Percentiles rank a stretch among this genome's conserved stretches.
These are phyloP conservation scores for barrel medic (Medicago truncatula) DNA, from an alignment of 306 rosid genomes.

Conservation along the genomic window MtrunA17r5.0-ANR NC_053043.1:1558001-1558500, in stretches of 20 bases:
- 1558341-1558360: conserved; percentile 39
- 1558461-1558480: conserved; percentile 34
- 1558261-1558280: conserved; percentile 37
- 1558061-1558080: conserved; percentile 24
- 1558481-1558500: background rate
- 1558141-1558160: conserved; percentile 31
- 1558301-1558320: conserved; percentile 46
- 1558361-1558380: conserved; percentile 28
- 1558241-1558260: conserved; percentile 39
- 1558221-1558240: conserved; percentile 45
- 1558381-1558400: conserved; percentile 36
- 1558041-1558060: conserved; percentile 30
- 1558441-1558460: conserved; percentile 65
- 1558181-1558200: conserved; percentile 35
- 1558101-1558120: conserved; percentile 35
- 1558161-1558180: conserved; percentile 28
- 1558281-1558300: conserved; percentile 37
- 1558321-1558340: conserved; percentile 24
- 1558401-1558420: conserved; percentile 51
- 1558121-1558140: conserved; percentile 20
- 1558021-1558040: conserved; percentile 33
- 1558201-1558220: conserved; percentile 24
- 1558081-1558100: conserved; percentile 43
- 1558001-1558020: conserved; percentile 33
- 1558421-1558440: conserved; percentile 64